phyloP scores from a whole-genome alignment of 1,284 basidiomycete genomes.

The Tylopilus orsonianus region DNA sequence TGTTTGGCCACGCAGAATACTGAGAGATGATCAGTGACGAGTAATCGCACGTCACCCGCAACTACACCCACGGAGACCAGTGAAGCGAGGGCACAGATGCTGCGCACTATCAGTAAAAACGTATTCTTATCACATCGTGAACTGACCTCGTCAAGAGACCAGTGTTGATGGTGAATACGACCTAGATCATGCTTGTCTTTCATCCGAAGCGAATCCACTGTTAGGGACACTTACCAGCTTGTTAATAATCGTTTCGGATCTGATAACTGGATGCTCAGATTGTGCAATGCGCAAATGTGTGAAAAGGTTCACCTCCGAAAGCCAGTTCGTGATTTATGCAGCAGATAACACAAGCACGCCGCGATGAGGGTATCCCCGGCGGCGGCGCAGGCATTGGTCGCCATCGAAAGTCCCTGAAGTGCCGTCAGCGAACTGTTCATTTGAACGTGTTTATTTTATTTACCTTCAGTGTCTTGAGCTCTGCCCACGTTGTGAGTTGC shows the following conservation, averaged over 20 bases:
- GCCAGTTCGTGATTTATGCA: slow-evolving; percentile 54
- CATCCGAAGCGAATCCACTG: not conserved
- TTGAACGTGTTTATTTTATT: not conserved
- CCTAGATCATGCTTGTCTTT: slow-evolving; percentile 30
- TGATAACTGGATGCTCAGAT: slow-evolving; percentile 16
- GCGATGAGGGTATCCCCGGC: slow-evolving; percentile 58
- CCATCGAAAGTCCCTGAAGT: slow-evolving; percentile 42
- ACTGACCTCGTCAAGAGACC: slow-evolving; percentile 40
- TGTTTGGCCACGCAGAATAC: slow-evolving; percentile 40
- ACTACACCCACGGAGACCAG: slow-evolving; percentile 39
- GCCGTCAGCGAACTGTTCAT: slow-evolving; percentile 6
- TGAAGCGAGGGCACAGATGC: slow-evolving; percentile 42
- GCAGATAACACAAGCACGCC: slow-evolving; percentile 46
- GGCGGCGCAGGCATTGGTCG: slow-evolving; percentile 54
- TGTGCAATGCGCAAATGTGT: not conserved
- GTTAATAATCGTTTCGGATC: slow-evolving; percentile 49
- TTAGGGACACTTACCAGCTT: slow-evolving; percentile 37
- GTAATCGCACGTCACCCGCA: not conserved
- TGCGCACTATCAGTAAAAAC: slow-evolving; percentile 14
- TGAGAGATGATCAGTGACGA: slow-evolving; percentile 6
- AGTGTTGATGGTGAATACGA: slow-evolving; percentile 50
- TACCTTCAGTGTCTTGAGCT: slow-evolving; percentile 36
- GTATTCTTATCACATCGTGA: not conserved
- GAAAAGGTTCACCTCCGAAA: slow-evolving; percentile 42
- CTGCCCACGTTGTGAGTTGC: slow-evolving; percentile 37